Evolutionary conservation across 1,284 basidiomycete genomes (phyloP).

Genomic region (Ceratobasidium sp.): DNA sequence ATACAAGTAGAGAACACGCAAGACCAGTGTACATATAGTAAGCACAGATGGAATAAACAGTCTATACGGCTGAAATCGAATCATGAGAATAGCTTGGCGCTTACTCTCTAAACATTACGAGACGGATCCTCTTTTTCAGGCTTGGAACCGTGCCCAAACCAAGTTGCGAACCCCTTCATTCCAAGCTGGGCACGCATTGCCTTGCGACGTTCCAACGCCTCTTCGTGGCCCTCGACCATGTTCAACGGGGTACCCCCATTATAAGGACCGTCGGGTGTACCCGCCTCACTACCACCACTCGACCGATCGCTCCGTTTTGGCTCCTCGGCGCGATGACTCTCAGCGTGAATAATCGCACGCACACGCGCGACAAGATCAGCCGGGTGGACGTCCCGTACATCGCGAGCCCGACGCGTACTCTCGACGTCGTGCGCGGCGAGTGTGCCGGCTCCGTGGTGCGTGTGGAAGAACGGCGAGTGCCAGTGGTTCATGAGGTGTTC

Average conservation of each 20-base stretch:
- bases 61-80: background rate
- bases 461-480: conserved; percentile 47
- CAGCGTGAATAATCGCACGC: conserved; percentile 33
- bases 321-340: conserved; percentile 5
- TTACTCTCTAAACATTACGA: conserved; percentile 1
- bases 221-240: conserved; percentile 35
- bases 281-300: background rate
- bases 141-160: conserved; percentile 37
- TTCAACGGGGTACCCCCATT: conserved; percentile 21
- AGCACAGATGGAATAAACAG: background rate
- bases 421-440: conserved; percentile 47
- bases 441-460: conserved; percentile 26
- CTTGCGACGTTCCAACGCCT: conserved; percentile 35
- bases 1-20: background rate
- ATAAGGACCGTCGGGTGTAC: background rate
- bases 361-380: conserved; percentile 43
- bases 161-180: conserved; percentile 40
- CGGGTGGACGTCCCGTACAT: conserved; percentile 31
- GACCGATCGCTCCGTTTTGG: background rate
- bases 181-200: conserved; percentile 38
- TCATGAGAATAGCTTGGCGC: background rate
- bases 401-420: conserved; percentile 43
- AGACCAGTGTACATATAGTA: background rate
- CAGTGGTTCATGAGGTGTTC: conserved; percentile 52
- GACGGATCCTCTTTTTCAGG: conserved; percentile 24